Percentiles rank a stretch among this genome's conserved stretches.
Conservation (phyloP, 2,329 filamentous ascomycete species). For the Talaromyces sp. region DNA sequence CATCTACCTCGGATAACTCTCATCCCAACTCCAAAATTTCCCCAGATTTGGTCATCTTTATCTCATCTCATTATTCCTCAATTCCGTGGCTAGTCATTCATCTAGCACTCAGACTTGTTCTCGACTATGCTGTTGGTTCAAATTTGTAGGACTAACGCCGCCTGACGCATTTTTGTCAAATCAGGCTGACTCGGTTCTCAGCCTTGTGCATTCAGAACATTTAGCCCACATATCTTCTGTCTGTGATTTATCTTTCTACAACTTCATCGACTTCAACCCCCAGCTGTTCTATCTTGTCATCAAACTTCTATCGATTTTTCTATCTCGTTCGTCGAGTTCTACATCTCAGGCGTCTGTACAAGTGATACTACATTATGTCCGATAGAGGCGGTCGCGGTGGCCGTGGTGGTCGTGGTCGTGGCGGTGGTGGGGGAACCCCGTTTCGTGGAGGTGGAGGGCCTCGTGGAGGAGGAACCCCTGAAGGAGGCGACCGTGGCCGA, state of each 20-base stretch:
- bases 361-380: neutral
- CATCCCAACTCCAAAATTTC: neutral
- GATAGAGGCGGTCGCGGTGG: neutral
- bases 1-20: neutral
- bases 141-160: neutral
- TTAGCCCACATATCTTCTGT: neutral
- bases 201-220: neutral
- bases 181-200: neutral
- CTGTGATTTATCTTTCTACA: neutral
- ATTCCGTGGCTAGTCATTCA: neutral
- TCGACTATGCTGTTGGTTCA: neutral
- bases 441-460: constrained; percentile 7
- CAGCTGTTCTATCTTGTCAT: neutral
- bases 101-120: neutral
- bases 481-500: constrained; percentile 17
- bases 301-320: neutral
- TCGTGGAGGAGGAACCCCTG: neutral
- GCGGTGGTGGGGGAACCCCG: neutral
- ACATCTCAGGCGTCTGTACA: neutral
- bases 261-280: neutral
- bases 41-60: neutral
- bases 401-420: neutral
- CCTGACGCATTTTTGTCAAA: neutral
- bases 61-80: neutral
- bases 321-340: neutral